Evolutionary conservation across 352 stramenopile species (phyloP).

Genomic region (Phytophthora agathidicida): DNA sequence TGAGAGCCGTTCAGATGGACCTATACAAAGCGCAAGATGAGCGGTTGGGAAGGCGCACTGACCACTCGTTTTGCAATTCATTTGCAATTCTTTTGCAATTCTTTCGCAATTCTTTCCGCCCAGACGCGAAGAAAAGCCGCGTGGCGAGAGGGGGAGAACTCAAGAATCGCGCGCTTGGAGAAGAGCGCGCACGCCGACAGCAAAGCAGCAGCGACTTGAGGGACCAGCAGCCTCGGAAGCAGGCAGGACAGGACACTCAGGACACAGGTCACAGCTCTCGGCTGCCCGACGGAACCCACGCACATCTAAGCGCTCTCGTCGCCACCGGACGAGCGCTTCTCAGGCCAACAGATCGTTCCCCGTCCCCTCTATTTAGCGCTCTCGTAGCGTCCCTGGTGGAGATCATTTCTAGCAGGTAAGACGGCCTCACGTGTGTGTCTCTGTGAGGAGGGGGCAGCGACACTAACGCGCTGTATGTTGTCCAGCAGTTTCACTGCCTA

Average conservation of each 20-base stretch:
- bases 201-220: conserved; percentile 26
- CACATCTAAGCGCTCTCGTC: conserved; percentile 23
- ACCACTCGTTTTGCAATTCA: conserved; percentile 52
- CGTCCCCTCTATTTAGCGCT: conserved; percentile 6
- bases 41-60: conserved; percentile 1
- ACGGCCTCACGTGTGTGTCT: background rate
- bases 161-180: conserved; percentile 37
- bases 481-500: conserved; percentile 16
- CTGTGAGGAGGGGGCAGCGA: background rate
- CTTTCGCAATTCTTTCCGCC: conserved; percentile 45
- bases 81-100: conserved; percentile 55
- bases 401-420: conserved; percentile 34
- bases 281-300: conserved; percentile 8
- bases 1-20: conserved; percentile 11
- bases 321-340: conserved; percentile 27
- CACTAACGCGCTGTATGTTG: conserved; percentile 14
- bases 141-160: conserved; percentile 31
- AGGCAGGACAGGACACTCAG: conserved; percentile 17
- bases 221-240: conserved; percentile 8
- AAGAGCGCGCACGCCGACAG: conserved; percentile 25
- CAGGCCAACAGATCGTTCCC: conserved; percentile 10
- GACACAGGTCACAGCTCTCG: conserved; percentile 10
- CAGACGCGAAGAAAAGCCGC: conserved; percentile 36
- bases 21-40: conserved; percentile 33
- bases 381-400: conserved; percentile 20